These are phyloP conservation scores for Aspergillus avenaceus DNA, from an alignment of 495 filamentous ascomycete genomes.

Conservation along the genomic window DNA sequence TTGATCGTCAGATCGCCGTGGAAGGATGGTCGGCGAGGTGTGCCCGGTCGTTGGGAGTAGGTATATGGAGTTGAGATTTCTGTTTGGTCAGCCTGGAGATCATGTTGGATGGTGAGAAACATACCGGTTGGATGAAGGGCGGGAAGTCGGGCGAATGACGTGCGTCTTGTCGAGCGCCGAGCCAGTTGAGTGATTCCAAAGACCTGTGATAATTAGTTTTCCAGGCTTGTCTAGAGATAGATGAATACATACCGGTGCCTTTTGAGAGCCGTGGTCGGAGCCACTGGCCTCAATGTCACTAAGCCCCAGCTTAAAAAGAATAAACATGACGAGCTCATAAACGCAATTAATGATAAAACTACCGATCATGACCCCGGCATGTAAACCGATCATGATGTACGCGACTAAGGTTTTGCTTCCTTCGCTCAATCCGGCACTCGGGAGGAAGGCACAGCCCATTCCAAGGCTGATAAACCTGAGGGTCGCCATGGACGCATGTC, in stretches of 20 bases:
- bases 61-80: neutral
- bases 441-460: constrained; percentile 11
- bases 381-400: constrained; percentile 8
- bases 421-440: neutral
- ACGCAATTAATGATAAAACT: constrained; percentile 1
- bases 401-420: constrained; percentile 1
- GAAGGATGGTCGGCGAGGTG: neutral
- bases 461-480: neutral
- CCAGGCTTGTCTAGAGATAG: neutral
- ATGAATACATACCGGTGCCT: constrained; percentile 2
- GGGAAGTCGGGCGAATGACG: constrained; percentile 9
- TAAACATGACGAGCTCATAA: neutral
- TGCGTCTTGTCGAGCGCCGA: constrained; percentile 9
- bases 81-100: neutral
- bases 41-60: neutral
- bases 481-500: neutral
- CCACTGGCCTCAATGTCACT: neutral
- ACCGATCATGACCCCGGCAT: neutral
- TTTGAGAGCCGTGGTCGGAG: neutral
- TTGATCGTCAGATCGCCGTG: neutral
- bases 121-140: constrained; percentile 5
- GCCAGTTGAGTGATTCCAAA: constrained; percentile 13
- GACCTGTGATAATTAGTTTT: constrained; percentile 4
- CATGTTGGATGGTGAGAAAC: neutral
- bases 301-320: neutral